Evolutionary conservation across 768 basidiomycete species (phyloP), one percentile per base, ranked within the genome.

Genomic region (Serendipita sp.): DNA sequence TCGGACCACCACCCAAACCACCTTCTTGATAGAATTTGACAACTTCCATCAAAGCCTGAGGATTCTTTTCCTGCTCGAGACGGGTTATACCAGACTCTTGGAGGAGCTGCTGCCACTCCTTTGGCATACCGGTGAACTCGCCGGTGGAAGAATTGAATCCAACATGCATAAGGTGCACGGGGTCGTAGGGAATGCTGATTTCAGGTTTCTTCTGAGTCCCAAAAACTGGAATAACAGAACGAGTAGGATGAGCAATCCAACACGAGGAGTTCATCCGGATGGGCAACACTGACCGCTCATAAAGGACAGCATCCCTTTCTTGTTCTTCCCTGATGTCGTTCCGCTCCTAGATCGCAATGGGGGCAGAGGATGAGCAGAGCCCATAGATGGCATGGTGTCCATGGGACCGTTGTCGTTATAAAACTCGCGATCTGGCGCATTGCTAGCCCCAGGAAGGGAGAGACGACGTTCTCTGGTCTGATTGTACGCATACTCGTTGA

Each of bases 81-180:
- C 88, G 84, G 45, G 92, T 93, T 72, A 98, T 97, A 64, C 96
- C 96, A 68, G 88, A 91, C 74, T 97, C 93, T 74, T 92, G 91
- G 56, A 99, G 76, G 3, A 97, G 80, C 74, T 97, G 92, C 72
- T 99, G 96, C 96, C 96, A 99, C 77, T 98, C 95, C 74, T 95
- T 95, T 2, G 96, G 96, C 37, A 99, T 80, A 2, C 96, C 96
- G 7, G 92, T 93, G 76, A 94, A 98, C 76, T 99, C 95, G 66
- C 96, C 96, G 0, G 95, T 98, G 65, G 92, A 95, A 3, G 91
- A 90, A 75, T 99, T 97, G 84, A 97, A 98, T 66, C 95, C 95
- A 72, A 99, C 96, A 73, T 99, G 96, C 2, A 96, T 98, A 71
- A 99, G 87, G 77, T 98, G 95, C 45, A 98, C 95, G 37, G 96